Base-by-base conservation (phyloP, 2,329 filamentous ascomycete genomes). In the Clathrospora elynae region DNA sequence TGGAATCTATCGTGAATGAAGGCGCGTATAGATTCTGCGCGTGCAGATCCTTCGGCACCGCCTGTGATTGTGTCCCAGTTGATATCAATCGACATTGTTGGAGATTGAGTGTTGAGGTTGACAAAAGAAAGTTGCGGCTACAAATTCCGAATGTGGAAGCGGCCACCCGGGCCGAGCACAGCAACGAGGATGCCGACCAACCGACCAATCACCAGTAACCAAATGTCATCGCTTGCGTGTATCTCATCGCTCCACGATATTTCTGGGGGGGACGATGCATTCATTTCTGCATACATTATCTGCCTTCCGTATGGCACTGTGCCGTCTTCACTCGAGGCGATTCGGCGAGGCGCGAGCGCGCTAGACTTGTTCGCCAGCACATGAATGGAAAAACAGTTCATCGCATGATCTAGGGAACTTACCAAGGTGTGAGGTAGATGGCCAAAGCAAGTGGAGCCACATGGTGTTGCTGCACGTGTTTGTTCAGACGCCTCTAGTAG, bases 1-100 rank as follows among this genome's bases (percentile, higher is more conserved):
- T 99, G 93, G 73, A 99, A 99, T 64, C 91, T 93, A 67, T 90
- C 86, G 73, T 99, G 90, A 61, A 99, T 88, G 73, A 99, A 99
- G 62, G 85, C 84, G 55, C 92, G 88, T 71, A 99, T 95, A 51
- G 81, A 82, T 66, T 90, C 86, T 34, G 92, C 90, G 49, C 96
- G 84, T 39, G 83, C 87, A 53, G 85, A 80, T 42, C 93, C 92
- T 71, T 97, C 92, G 34, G 90, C 83, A 18, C 93, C 93, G 50
- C 84, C 85, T 14, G 92, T 97, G 66, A 97, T 82, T 51, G 87
- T 87, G 64, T 93, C 86, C 93, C 93, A 99, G 73, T 95, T 90
- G 69, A 99, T 86, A 67, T 97, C 91, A 76, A 99, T 92, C 59
- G 93, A 97, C 93, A 99, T 99, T 40, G 59, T 50, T 61, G 43